Evolutionary conservation across 352 stramenopile genomes (phyloP), one percentile per base, ranked within the genome.

Genomic region (Pythium grandisporangium): DNA sequence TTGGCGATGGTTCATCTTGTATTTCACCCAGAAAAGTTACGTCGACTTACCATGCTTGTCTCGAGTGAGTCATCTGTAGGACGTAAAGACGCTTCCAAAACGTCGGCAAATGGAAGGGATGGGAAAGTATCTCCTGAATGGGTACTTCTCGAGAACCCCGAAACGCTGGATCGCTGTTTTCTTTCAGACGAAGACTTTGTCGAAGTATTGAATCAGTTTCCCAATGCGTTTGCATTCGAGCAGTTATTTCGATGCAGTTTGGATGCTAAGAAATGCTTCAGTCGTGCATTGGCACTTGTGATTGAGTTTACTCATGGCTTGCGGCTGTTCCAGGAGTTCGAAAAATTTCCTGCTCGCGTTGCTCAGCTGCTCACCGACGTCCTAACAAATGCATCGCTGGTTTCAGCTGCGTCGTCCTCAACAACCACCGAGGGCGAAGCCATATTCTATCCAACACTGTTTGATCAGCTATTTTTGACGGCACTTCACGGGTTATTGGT

Each of bases 141-240:
- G 80, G 70, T 93, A 17, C 45, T 93, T 10, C 46, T 93, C 16
- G 75, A 93, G 42, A 91, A 91, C 35, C 78, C 78, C 6, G 75
- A 88, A 32, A 68, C 85, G 44, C 47, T 91, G 24, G 78, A 91
- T 51, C 70, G 70, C 2, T 86, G 78, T 38, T 90, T 80, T 45
- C 46, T 93, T 1, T 90, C 75, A 0, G 80, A 93, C 36, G 78
- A 86, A 48, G 80, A 93, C 52, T 93, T 91, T 23, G 70, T 89
- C 4, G 73, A 74, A 0, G 66, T 93, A 2, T 45, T 89, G 29
- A 84, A 88, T n/a, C 80, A 93, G 53, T 91, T 93, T 36, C 80
- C 80, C 4, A 81, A 91, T 54, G 63, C 63, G 2, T 88, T 91
- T 49, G 78, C 74, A 4, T 85, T 91, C 38, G 66, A 83, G 35